These are phyloP conservation scores for Keithomyces neogunnii DNA, from an alignment of 2,329 filamentous ascomycete genomes.

Conservation along the genomic window DNA sequence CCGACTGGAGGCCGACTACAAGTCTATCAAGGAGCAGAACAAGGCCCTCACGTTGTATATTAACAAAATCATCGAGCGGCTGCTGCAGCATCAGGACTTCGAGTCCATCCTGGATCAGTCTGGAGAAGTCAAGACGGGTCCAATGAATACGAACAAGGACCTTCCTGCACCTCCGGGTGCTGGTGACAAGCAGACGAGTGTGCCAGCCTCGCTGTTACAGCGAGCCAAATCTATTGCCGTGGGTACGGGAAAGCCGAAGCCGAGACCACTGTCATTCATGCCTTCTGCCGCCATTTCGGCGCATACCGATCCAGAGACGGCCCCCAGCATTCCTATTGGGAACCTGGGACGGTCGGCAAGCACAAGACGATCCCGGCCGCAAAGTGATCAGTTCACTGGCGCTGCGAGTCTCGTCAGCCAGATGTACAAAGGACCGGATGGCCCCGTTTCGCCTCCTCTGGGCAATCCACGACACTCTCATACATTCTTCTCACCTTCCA, in stretches of 20 bases:
- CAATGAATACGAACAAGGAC: constrained; percentile 65
- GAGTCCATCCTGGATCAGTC: constrained; percentile 87
- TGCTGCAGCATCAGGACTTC: constrained; percentile 90
- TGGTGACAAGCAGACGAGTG: constrained; percentile 24
- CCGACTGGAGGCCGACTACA: constrained; percentile 70
- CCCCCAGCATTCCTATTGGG: constrained; percentile 66
- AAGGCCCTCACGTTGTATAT: constrained; percentile 96
- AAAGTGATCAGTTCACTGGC: constrained; percentile 54
- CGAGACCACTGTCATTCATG: constrained; percentile 51
- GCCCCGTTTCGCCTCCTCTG: constrained; percentile 51
- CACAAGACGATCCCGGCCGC: constrained; percentile 46
- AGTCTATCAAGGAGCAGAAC: constrained; percentile 81
- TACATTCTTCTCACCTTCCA: constrained; percentile 52
- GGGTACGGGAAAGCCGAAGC: constrained; percentile 37
- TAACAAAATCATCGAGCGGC: constrained; percentile 95
- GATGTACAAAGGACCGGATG: constrained; percentile 74
- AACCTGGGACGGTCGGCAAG: constrained; percentile 45
- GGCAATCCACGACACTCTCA: constrained; percentile 51
- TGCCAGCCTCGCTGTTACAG: constrained; percentile 43
- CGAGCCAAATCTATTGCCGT: constrained; percentile 53
- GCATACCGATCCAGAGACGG: constrained; percentile 61
- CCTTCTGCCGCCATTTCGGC: constrained; percentile 31
- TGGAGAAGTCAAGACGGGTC: constrained; percentile 37
- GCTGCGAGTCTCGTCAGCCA: constrained; percentile 73
- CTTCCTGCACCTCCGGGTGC: constrained; percentile 57